phyloP scores from a whole-genome alignment of 1,139 yeast genomes.

The Wickerhamiella infanticola region DNA sequence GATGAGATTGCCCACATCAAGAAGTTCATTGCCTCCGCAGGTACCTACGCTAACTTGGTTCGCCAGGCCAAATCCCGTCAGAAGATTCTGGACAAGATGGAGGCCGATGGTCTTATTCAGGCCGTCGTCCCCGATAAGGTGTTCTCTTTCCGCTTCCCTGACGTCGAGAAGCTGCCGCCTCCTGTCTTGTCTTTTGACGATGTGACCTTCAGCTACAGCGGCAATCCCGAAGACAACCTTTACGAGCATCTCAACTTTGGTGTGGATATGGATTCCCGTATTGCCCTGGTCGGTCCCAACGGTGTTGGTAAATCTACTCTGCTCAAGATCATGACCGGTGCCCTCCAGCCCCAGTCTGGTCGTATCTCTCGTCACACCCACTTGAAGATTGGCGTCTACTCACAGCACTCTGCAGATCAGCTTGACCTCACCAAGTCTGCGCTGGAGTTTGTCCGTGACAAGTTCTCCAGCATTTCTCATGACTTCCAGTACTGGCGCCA shows the following conservation, averaged over 20 bases:
- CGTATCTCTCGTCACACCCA: slow-evolving; percentile 96
- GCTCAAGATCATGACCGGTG: slow-evolving; percentile 93
- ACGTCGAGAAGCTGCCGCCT: slow-evolving; percentile 94
- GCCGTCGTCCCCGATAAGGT: slow-evolving; percentile 88
- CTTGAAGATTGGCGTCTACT: slow-evolving; percentile 94
- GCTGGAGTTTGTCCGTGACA: slow-evolving; percentile 90
- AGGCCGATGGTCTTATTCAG: slow-evolving; percentile 94
- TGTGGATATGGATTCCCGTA: slow-evolving; percentile 98
- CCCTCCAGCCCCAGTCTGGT: slow-evolving; percentile 74
- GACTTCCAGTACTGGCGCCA: slow-evolving; percentile 99
- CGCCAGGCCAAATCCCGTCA: slow-evolving; percentile 98
- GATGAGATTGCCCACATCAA: slow-evolving; percentile 97
- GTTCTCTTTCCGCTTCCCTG: slow-evolving; percentile 86
- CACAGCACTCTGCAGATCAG: slow-evolving; percentile 98
- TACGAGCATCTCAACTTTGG: slow-evolving; percentile 89
- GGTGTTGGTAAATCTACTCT: slow-evolving; percentile 98
- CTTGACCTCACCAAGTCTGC: slow-evolving; percentile 90
- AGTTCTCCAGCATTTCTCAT: slow-evolving; percentile 76
- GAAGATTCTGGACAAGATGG: slow-evolving; percentile 98
- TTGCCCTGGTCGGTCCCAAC: slow-evolving; percentile 96
- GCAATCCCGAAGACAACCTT: slow-evolving; percentile 71
- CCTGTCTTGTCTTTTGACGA: slow-evolving; percentile 96
- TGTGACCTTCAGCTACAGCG: slow-evolving; percentile 84
- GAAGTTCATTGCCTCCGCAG: slow-evolving; percentile 97
- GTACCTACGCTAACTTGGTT: slow-evolving; percentile 98